Conservation (phyloP, 2,329 filamentous ascomycete genomes). For the Pleoardoris graminearum region DNA sequence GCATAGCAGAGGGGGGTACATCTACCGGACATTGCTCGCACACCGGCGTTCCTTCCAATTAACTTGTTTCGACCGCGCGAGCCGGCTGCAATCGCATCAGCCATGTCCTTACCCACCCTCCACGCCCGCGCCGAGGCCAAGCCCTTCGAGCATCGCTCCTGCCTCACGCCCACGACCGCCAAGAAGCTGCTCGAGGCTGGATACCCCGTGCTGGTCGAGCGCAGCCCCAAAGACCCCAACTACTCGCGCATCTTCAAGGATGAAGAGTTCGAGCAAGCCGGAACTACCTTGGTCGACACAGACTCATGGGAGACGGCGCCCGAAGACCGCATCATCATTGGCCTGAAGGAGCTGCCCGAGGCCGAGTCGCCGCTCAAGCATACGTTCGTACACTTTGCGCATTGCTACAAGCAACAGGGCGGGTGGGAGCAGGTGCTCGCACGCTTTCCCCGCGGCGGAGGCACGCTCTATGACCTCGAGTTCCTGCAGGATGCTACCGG, state of each 20-base stretch:
- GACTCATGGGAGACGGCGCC: conserved; percentile 45
- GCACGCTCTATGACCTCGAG: conserved; percentile 82
- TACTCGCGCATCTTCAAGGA: conserved; percentile 49
- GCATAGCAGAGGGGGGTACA: conserved; percentile 11
- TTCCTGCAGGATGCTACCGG: conserved; percentile 77
- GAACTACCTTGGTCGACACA: conserved; percentile 44
- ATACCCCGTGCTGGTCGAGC: conserved; percentile 47
- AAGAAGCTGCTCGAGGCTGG: conserved; percentile 48
- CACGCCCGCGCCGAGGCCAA: conserved; percentile 49
- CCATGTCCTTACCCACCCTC: conserved; percentile 44
- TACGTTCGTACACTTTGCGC: conserved; percentile 48
- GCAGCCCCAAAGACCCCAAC: conserved; percentile 43
- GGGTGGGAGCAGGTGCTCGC: conserved; percentile 77
- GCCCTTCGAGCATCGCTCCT: conserved; percentile 47
- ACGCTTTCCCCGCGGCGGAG: conserved; percentile 75
- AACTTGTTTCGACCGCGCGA: conserved; percentile 6
- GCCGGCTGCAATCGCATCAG: conserved; percentile 1
- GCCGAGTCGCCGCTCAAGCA: conserved; percentile 45
- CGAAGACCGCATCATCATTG: conserved; percentile 47
- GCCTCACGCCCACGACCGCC: conserved; percentile 45
- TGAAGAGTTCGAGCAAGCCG: conserved; percentile 44
- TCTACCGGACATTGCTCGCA: not conserved
- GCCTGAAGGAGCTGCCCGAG: conserved; percentile 48
- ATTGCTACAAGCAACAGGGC: conserved; percentile 50
- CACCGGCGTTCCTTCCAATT: conserved; percentile 15